Conservation (phyloP, 2,329 filamentous ascomycete species). For the Ceratocystis papillata region DNA sequence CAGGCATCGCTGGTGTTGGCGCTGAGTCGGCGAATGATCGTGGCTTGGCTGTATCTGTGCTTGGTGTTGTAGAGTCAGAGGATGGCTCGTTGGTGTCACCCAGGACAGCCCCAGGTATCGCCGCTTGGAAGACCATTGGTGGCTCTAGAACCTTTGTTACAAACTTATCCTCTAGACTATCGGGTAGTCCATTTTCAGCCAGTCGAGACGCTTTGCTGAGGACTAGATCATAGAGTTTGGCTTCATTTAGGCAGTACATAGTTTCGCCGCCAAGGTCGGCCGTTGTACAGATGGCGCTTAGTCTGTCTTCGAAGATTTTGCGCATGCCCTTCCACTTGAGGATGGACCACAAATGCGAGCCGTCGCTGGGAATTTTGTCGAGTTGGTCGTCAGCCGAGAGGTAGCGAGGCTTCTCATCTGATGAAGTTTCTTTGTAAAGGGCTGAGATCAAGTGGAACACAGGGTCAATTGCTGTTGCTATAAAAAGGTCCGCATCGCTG, state of each 20-base stretch:
- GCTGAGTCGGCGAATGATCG: constrained; percentile 9
- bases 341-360: constrained; percentile 49
- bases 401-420: constrained; percentile 50
- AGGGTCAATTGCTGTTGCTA: constrained; percentile 75
- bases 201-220: constrained; percentile 62
- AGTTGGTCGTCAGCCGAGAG: constrained; percentile 61
- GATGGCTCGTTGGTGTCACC: neutral
- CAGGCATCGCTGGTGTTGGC: constrained; percentile 31
- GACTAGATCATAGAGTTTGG: constrained; percentile 56
- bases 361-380: constrained; percentile 47
- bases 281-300: constrained; percentile 64
- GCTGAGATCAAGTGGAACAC: constrained; percentile 73
- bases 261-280: constrained; percentile 73
- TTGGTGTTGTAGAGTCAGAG: neutral
- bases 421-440: constrained; percentile 39
- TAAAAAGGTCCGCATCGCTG: constrained; percentile 56
- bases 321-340: constrained; percentile 41
- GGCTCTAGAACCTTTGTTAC: constrained; percentile 64
- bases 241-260: constrained; percentile 70
- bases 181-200: constrained; percentile 54
- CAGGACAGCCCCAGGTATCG: constrained; percentile 29
- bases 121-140: constrained; percentile 59
- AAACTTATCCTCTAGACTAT: constrained; percentile 76
- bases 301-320: constrained; percentile 49
- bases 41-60: neutral